Evolutionary conservation across 495 filamentous ascomycete species (phyloP), one percentile per base, ranked within the genome.

Genomic region (Trichoderma reesei): DNA sequence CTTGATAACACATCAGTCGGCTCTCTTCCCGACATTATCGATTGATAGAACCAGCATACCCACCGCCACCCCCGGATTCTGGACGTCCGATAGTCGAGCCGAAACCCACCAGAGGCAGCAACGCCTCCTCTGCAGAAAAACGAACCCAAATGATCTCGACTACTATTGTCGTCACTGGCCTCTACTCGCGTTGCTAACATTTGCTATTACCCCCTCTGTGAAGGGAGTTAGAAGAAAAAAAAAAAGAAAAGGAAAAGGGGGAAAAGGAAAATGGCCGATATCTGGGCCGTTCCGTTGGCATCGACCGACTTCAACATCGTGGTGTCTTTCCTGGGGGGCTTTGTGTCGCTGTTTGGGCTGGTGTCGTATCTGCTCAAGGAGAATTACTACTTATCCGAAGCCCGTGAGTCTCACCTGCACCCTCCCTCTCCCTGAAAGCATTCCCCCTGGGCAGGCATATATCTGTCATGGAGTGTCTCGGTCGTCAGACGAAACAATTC

Each of bases 331-430:
- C 75, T 96, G 13, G 92, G 92, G 34, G 91, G 89, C 18, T 98
- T 93, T 76, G 86, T 98, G 51, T 90, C 89, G 2, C 69, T 95
- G 26, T 98, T 95, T 71, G 90, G 89, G 9, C 78, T 96, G 42
- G 90, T 96, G 0, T 94, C 90, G 3, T 96, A 92, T 73, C 82
- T 96, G 11, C 82, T 88, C 74, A 96, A 96, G 70, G 92, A 96
- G 76, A 86, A 84, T 67, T 92, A 92, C 72, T 96, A 96, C 70
- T 82, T 98, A 6, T 95, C 90, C 16, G 92, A 96, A 81, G 89
- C 92, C 64, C 80, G 90, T 92, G 78, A 65, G 89, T 82, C 14
- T 60, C 33, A 26, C 20, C 1, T 39, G 38, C 41, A 46, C 51
- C 18, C 54, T 36, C 60, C 5, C 8, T 44, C 16, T 26, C 26